phyloP scores from a whole-genome alignment of 495 filamentous ascomycete species.

The Aspergillus cristatus region DNA sequence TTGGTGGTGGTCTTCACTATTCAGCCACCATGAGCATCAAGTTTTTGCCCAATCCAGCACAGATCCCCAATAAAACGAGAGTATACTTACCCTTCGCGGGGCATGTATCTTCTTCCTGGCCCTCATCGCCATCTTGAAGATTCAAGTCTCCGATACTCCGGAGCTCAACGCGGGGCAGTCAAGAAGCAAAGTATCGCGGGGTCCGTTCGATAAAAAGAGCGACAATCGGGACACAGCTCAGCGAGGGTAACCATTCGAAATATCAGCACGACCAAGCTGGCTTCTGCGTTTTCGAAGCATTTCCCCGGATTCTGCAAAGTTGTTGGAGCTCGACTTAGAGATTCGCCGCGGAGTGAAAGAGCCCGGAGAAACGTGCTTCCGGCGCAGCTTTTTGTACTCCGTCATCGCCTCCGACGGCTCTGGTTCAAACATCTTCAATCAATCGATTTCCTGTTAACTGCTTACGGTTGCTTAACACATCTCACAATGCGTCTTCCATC shows the following conservation, averaged over 20 bases:
- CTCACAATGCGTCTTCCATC: not conserved
- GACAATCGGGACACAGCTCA: no score
- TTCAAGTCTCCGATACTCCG: not conserved
- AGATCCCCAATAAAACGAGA: no score
- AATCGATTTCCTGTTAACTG: no score
- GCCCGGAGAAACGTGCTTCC: constrained; percentile 17
- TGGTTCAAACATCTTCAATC: not conserved
- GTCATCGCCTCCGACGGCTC: constrained; percentile 1
- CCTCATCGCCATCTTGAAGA: constrained; percentile 50
- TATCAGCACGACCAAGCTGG: no score
- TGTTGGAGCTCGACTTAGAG: not conserved
- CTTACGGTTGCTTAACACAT: no score
- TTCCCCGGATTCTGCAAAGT: not conserved
- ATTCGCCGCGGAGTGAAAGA: constrained; percentile 9
- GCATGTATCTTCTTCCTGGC: constrained; percentile 62
- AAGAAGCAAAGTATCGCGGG: not conserved
- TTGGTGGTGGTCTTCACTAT: no score
- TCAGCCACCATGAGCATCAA: no score
- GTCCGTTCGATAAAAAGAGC: no score
- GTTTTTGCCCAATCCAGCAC: no score
- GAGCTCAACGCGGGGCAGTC: constrained; percentile 13
- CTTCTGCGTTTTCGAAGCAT: not conserved
- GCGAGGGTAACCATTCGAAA: no score
- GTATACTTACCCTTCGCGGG: constrained; percentile 54
- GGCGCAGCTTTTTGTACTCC: constrained; percentile 15